Percentiles rank a stretch among this genome's conserved stretches.
Evolutionary conservation across 768 basidiomycete species (phyloP).

Genomic region (Tylopilus plumbeoviolaceoides): DNA sequence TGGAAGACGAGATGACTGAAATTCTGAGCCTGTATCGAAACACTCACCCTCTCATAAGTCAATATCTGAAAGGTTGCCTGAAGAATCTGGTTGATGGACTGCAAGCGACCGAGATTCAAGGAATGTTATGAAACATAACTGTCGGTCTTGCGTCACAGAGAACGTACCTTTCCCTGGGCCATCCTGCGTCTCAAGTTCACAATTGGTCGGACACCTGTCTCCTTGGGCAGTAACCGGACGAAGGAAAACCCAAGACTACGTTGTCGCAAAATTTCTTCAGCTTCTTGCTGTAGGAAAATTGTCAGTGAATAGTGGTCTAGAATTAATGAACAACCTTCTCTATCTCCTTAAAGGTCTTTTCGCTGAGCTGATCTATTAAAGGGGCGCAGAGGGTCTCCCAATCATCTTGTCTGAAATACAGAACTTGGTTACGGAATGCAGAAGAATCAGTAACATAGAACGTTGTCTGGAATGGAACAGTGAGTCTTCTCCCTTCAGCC

Average conservation of each 20-base stretch:
- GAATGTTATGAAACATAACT: constrained; percentile 24
- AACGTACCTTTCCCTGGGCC: constrained; percentile 30
- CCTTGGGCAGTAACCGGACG: constrained; percentile 88
- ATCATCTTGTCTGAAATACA: constrained; percentile 94
- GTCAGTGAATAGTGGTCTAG: background rate
- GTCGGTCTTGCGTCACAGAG: background rate
- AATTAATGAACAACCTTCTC: constrained; percentile 45
- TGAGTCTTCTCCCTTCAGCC: background rate
- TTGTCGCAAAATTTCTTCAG: constrained; percentile 61
- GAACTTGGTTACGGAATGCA: constrained; percentile 72
- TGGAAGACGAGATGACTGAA: background rate
- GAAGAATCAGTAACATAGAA: constrained; percentile 95
- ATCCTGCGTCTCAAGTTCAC: constrained; percentile 78
- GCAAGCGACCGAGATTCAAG: constrained; percentile 29
- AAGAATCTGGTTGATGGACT: constrained; percentile 86
- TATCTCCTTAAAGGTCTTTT: constrained; percentile 67
- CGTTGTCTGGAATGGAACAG: constrained; percentile 53
- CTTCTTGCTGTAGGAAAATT: constrained; percentile 48
- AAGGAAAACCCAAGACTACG: constrained; percentile 80
- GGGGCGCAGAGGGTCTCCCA: constrained; percentile 85
- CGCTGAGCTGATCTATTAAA: constrained; percentile 68
- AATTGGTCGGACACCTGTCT: constrained; percentile 91
- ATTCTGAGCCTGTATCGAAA: background rate
- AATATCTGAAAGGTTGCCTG: constrained; percentile 83
- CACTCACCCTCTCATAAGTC: constrained; percentile 75